These are phyloP conservation scores for Penicillium sp. DNA, from an alignment of 2,329 filamentous ascomycete species.

Conservation along the genomic window DNA sequence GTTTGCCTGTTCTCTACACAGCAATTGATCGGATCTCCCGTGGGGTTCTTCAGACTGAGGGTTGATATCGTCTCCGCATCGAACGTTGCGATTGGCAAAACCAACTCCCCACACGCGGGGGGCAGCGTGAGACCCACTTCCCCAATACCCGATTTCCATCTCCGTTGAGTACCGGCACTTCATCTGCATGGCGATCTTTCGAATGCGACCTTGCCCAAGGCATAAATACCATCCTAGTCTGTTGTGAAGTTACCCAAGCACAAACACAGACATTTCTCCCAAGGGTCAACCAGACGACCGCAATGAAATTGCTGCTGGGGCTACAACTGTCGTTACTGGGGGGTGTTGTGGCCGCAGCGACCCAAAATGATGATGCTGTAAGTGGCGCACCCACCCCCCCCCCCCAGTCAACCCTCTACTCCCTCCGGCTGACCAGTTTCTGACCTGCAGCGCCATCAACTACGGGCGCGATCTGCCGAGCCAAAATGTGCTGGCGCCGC, in stretches of 20 bases:
- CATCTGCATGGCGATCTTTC: slow-evolving; percentile 11
- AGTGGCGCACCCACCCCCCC: slow-evolving; percentile 6
- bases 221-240: background rate
- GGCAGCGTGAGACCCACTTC: slow-evolving; percentile 2
- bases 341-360: slow-evolving; percentile 1
- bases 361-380: slow-evolving; percentile 9
- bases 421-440: background rate
- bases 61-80: background rate
- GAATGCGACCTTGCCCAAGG: background rate
- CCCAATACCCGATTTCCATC: background rate
- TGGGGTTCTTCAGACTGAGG: background rate
- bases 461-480: slow-evolving; percentile 1
- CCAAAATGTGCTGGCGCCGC: slow-evolving; percentile 9
- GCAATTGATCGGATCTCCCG: background rate
- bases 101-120: slow-evolving; percentile 7
- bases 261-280: background rate
- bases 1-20: background rate
- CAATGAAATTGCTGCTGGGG: slow-evolving; percentile 2
- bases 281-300: background rate
- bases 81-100: slow-evolving; percentile 1
- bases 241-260: background rate
- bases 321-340: slow-evolving; percentile 4
- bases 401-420: background rate
- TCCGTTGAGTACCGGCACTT: background rate
- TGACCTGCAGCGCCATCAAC: background rate